These are phyloP conservation scores for Lentinula guzmanii DNA, from an alignment of 768 basidiomycete species.

Conservation along the genomic window DNA sequence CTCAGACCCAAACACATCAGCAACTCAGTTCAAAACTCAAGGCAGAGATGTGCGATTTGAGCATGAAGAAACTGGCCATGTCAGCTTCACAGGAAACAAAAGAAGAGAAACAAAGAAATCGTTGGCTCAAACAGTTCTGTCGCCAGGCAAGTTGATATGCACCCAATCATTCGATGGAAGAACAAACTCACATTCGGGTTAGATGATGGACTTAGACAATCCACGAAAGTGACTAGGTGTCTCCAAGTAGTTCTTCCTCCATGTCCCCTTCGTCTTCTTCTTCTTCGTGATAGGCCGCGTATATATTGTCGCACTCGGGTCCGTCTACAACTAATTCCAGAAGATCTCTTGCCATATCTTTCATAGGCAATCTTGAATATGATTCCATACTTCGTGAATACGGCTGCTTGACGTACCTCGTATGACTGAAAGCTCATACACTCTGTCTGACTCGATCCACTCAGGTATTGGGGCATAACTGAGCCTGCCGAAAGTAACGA, in stretches of 20 bases:
- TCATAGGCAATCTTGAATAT: background rate
- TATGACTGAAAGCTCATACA: slow-evolving; percentile 35
- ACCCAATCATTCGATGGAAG: too few relatives aligned
- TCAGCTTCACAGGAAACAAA: slow-evolving; percentile 20
- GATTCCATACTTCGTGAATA: slow-evolving; percentile 3
- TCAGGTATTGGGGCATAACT: slow-evolving; percentile 63
- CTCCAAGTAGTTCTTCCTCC: slow-evolving; percentile 41
- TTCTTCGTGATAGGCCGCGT: slow-evolving; percentile 52
- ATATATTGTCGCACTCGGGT: slow-evolving; percentile 62
- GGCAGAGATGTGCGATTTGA: slow-evolving; percentile 47
- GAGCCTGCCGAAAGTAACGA: slow-evolving; percentile 71
- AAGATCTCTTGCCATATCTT: slow-evolving; percentile 56
- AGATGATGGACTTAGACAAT: background rate
- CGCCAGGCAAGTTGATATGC: slow-evolving; percentile 27
- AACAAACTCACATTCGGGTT: background rate
- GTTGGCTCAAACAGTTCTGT: slow-evolving; percentile 57
- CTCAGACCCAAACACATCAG: slow-evolving; percentile 33
- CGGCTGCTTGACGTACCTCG: slow-evolving; percentile 34
- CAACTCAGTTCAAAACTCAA: slow-evolving; percentile 43
- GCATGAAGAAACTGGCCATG: slow-evolving; percentile 29
- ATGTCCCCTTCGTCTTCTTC: slow-evolving; percentile 52
- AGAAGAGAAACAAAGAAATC: slow-evolving; percentile 31
- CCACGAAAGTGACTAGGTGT: background rate
- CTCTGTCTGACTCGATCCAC: slow-evolving; percentile 41
- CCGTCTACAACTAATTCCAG: slow-evolving; percentile 67